Base-by-base conservation (phyloP, 2,329 filamentous ascomycete species). In the Fusarium circinatum region DNA sequence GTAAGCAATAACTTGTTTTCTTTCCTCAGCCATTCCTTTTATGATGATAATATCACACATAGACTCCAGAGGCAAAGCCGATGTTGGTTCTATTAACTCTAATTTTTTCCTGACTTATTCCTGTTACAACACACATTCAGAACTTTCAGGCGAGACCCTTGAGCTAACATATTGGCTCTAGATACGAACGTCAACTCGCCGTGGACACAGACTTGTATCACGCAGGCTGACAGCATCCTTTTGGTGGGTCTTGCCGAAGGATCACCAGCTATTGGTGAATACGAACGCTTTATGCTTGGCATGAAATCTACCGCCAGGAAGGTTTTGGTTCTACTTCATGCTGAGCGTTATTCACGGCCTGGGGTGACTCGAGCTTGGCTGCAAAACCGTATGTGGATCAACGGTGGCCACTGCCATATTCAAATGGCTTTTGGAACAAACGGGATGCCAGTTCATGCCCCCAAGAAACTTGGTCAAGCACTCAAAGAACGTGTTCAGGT, bases 131-230 rank as follows among this genome's bases (percentile, higher is more conserved):
- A 22, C 17, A 28, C 42, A 68, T 58, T 41, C 47, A 73, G 59
- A 56, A 54, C 62, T 62, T 30, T 34, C 15, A 56, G 44, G 51
- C 44, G 30, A 47, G 49, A 41, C 41, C 32, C 39, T 34, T 10
- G 61, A 69, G 75, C 82, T 85, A 79, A 83, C 71, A 67, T 52
- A 20, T 42, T 55, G 69, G 54, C 60, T 70, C n/a, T 60, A 92
- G 96, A 99, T 82, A 99, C 97, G 9, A 98, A 92, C 69, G 96
- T 98, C 77, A 98, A 98, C 78, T 94, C 97, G 4, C 95, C 96
- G 1, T 99, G 96, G 96, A 99, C 97, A 1, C 95, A 98, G 79
- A 98, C 96, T 0, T 99, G 97, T 81, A 98, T 99, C 74, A 93
- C 93, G 22, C 96, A 99, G 82, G 96, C 96, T 4, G 96, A 99